These are phyloP conservation scores for Onygenales sp. DNA, from an alignment of 2,329 filamentous ascomycete species.

Conservation along the genomic window DNA sequence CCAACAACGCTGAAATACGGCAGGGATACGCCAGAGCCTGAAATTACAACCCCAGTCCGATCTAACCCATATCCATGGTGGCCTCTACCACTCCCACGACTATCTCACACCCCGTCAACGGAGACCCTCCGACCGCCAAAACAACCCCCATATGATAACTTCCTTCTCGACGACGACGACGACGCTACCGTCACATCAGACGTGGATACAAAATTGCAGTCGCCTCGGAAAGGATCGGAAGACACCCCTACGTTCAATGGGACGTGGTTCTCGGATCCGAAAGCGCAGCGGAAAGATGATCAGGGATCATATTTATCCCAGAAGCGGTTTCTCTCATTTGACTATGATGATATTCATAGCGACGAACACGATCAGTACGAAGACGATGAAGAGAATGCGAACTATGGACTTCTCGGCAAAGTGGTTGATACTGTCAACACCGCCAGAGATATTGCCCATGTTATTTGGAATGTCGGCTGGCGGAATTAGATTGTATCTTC, in stretches of 20 bases:
- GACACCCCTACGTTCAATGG: not conserved
- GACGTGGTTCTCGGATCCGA: slow-evolving; percentile 19
- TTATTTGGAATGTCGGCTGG: slow-evolving; percentile 19
- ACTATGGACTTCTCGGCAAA: slow-evolving; percentile 10
- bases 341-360: slow-evolving; percentile 4
- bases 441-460: slow-evolving; percentile 15
- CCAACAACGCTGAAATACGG: slow-evolving; percentile 76
- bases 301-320: slow-evolving; percentile 4
- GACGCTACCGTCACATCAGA: not conserved
- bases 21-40: slow-evolving; percentile 10
- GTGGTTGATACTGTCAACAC: slow-evolving; percentile 15
- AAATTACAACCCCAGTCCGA: not conserved
- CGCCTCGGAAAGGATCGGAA: not conserved
- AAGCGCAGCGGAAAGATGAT: not conserved
- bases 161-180: slow-evolving; percentile 7
- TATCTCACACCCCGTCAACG: slow-evolving; percentile 5
- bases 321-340: slow-evolving; percentile 8
- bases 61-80: slow-evolving; percentile 1
- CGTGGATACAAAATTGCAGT: slow-evolving; percentile 5
- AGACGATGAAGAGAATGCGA: not conserved
- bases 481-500: slow-evolving; percentile 4
- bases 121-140: slow-evolving; percentile 8
- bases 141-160: slow-evolving; percentile 3
- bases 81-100: slow-evolving; percentile 1
- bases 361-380: not conserved